Conservation (phyloP, 306 rosid species). For the Senna siamea region DNA sequence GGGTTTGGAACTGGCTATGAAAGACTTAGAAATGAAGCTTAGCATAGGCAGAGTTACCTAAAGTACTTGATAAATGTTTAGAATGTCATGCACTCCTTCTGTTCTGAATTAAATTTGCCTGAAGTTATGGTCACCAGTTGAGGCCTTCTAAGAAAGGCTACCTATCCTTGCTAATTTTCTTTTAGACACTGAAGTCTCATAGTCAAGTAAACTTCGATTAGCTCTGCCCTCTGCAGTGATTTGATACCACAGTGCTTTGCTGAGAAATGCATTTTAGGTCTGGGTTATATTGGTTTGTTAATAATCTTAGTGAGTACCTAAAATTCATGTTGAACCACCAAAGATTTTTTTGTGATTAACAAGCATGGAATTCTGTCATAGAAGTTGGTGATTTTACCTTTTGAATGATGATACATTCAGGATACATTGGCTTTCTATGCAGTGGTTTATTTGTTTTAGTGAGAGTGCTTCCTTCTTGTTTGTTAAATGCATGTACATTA, state of each 20-base stretch:
- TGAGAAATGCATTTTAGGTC: background rate
- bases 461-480: background rate
- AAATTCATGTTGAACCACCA: background rate
- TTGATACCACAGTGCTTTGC: background rate
- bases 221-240: background rate
- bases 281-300: background rate
- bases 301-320: conserved; percentile 11
- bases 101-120: background rate
- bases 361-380: background rate
- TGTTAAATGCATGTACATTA: conserved; percentile 1
- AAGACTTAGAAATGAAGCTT: no score
- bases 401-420: background rate
- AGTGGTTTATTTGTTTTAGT: background rate
- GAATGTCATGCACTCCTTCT: background rate
- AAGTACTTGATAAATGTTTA: no score
- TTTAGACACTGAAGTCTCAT: conserved; percentile 2
- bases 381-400: background rate
- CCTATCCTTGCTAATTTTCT: conserved; percentile 11
- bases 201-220: background rate
- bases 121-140: background rate
- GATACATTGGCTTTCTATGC: no score
- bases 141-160: background rate
- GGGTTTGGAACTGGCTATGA: no score
- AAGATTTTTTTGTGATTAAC: conserved; percentile 3
- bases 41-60: no score